These are phyloP conservation scores for Diaporthe sp. DNA, from an alignment of 2,329 filamentous ascomycete genomes.

Conservation along the genomic window DNA sequence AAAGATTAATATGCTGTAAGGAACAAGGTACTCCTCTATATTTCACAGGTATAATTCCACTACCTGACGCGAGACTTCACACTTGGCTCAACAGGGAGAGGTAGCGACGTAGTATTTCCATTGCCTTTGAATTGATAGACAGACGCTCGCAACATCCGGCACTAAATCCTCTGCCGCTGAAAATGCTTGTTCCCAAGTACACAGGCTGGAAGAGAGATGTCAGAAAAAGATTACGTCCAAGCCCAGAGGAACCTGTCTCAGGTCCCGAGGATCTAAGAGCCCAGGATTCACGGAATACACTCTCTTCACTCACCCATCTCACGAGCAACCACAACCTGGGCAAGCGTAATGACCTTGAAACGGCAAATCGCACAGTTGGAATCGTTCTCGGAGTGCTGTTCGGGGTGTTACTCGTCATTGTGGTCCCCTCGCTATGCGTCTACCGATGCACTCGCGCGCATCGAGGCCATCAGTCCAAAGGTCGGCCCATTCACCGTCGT, in stretches of 20 bases:
- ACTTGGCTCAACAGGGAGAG: background rate
- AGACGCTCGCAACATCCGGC: background rate
- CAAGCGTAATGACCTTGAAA: background rate
- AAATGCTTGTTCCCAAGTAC: background rate
- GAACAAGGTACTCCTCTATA: no score
- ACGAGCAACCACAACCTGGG: background rate
- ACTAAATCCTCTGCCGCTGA: background rate
- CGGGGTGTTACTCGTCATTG: background rate
- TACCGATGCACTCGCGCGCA: background rate
- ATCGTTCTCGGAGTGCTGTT: background rate
- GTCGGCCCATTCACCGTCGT: background rate
- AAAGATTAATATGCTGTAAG: no score
- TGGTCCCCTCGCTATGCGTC: background rate
- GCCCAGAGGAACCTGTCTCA: background rate
- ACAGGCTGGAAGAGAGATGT: background rate
- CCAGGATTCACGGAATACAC: background rate
- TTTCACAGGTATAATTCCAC: no score
- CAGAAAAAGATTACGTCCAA: background rate
- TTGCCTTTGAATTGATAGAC: background rate
- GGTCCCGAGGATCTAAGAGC: background rate
- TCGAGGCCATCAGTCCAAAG: background rate
- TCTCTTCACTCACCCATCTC: background rate
- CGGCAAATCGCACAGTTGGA: background rate
- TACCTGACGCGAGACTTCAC: no score
- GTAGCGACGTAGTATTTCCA: background rate